A percentile compares a stretch with the other conserved stretches of the same genome.
phyloP scores from a whole-genome alignment of 371 early-diverging fungal species.

The Mortierella sp. region DNA sequence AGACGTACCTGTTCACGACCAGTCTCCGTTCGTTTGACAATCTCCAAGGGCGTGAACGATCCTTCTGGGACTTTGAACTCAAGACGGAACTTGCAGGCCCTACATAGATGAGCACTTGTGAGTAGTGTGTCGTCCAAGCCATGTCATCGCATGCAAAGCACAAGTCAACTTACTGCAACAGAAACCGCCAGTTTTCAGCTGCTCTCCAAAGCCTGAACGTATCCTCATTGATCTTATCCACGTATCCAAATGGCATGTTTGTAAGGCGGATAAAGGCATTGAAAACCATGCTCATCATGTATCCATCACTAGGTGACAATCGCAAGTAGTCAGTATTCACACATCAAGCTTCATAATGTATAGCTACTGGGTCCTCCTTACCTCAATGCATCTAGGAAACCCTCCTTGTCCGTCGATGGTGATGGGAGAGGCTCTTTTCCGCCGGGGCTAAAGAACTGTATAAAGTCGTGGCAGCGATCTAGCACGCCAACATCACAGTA shows the following conservation, averaged over 20 bases:
- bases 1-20: conserved; percentile 56
- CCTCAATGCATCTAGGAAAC: conserved; percentile 39
- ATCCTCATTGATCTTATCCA: conserved; percentile 68
- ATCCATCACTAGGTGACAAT: conserved; percentile 74
- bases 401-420: conserved; percentile 21
- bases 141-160: no score
- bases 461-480: conserved; percentile 48
- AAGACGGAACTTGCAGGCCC: conserved; percentile 72
- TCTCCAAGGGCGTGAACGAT: conserved; percentile 64
- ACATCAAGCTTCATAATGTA: no score
- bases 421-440: conserved; percentile 25
- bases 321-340: no score
- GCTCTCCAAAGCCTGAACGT: conserved; percentile 71
- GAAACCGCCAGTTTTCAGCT: conserved; percentile 71
- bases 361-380: no score
- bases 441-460: conserved; percentile 41
- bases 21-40: conserved; percentile 63
- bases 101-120: conserved; percentile 27
- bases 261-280: conserved; percentile 67
- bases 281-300: conserved; percentile 63
- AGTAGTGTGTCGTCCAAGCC: no score
- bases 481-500: not conserved
- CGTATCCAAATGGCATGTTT: conserved; percentile 69
- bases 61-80: conserved; percentile 58
- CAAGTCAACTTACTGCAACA: conserved; percentile 73